These are phyloP conservation scores for Cadophora sp. DNA, from an alignment of 2,329 filamentous ascomycete genomes.

Conservation along the genomic window DNA sequence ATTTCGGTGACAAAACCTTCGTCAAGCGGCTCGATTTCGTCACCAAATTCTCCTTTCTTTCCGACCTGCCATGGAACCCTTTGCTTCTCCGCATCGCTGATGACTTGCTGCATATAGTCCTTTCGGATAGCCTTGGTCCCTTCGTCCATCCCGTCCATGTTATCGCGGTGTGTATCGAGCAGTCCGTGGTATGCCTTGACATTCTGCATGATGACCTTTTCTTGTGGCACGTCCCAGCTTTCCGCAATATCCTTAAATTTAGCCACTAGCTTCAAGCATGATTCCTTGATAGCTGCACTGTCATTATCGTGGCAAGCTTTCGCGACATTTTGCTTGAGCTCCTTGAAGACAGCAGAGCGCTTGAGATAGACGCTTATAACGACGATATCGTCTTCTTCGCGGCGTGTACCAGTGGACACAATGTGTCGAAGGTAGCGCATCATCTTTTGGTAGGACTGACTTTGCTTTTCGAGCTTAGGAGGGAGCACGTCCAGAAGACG, in stretches of 20 bases:
- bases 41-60: constrained; percentile 26
- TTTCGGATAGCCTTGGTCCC: constrained; percentile 12
- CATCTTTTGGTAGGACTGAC: constrained; percentile 30
- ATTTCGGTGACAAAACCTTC: constrained; percentile 29
- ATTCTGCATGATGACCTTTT: constrained; percentile 29
- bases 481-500: constrained; percentile 31
- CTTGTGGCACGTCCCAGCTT: constrained; percentile 25
- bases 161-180: constrained; percentile 8
- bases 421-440: constrained; percentile 33
- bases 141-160: constrained; percentile 15
- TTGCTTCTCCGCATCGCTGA: constrained; percentile 27
- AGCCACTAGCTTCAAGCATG: constrained; percentile 23
- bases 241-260: constrained; percentile 28
- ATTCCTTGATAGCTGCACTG: constrained; percentile 20
- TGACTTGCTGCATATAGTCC: constrained; percentile 17
- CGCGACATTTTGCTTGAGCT: constrained; percentile 29
- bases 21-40: constrained; percentile 30
- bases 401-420: constrained; percentile 24
- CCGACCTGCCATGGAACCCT: constrained; percentile 34
- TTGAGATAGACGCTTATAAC: constrained; percentile 33
- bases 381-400: constrained; percentile 31
- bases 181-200: constrained; percentile 29
- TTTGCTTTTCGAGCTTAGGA: constrained; percentile 26
- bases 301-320: constrained; percentile 25
- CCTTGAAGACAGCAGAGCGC: constrained; percentile 34